Base-by-base conservation (phyloP, 129 eudicot species). In the Flaveria trinervia region DNA sequence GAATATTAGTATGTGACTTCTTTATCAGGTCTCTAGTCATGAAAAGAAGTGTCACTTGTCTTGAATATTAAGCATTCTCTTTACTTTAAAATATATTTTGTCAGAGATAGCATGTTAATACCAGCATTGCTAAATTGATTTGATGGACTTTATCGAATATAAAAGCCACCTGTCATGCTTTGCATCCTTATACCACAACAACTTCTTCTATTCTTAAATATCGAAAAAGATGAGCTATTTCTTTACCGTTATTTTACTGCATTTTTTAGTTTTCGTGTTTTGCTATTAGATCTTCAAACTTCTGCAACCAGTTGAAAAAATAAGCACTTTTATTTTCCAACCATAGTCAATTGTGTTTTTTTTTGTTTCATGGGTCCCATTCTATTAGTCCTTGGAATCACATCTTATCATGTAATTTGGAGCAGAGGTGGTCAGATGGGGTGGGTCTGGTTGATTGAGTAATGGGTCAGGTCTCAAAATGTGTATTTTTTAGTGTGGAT, bases 61-160 rank as follows among this genome's bases (percentile, higher is more conserved):
- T 5, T 60, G 66, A 59, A 23, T 59, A 23, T 59, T 59, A 59
- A 23, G 65, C n/a, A 23, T 59, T 7, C 36, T 1, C 66, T 59
- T 22, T 59, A 59, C 39, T 22, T 59, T 59, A 10, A 18, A 56
- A 23, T 23, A 9, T 23, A 33, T 59, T 22, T 6, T 59, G 65
- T 59, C 39, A 59, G 65, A 59, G 39, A 59, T 59, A 59, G 64
- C 64, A 20, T 56, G 64, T 56, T 56, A 18, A 56, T 26, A 20
- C 33, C 15, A 20, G 30, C 30, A 20, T 56, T 56, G 23, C 30
- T 56, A 9, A 56, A 56, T 20, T 56, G 5, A 20, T 56, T 56
- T 56, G 9, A 20, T 18, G 22, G 64, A 20, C 64, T 56, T 56
- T 56, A 0, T 18, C 0, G 11, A 20, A 28, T 9, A 20, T 56